These are phyloP conservation scores for Brassica cretica DNA, from an alignment of 345 rosid genomes.

Conservation along the genomic window DNA sequence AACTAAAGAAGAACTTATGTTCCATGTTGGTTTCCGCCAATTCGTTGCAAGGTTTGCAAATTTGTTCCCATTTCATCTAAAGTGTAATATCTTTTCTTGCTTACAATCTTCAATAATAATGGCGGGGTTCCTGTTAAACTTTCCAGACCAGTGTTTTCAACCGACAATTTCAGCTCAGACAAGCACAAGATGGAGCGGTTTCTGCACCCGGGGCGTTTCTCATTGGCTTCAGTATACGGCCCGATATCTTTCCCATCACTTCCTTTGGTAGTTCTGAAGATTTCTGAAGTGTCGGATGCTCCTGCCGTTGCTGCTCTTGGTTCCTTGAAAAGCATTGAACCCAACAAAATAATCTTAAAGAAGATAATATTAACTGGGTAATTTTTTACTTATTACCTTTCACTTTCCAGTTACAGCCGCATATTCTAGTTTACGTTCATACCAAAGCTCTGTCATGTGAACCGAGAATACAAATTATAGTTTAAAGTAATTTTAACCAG, in stretches of 20 bases:
- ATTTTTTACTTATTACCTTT: neutral
- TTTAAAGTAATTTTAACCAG: neutral
- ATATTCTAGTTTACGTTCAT: neutral
- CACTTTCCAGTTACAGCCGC: neutral
- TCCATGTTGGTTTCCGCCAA: slow-evolving; percentile 95
- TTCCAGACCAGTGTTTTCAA: slow-evolving; percentile 84
- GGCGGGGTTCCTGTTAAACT: neutral
- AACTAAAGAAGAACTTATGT: slow-evolving; percentile 84
- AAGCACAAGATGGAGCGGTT: slow-evolving; percentile 98
- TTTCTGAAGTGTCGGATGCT: slow-evolving; percentile 45
- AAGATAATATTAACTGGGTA: slow-evolving; percentile 95
- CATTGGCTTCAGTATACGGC: slow-evolving; percentile 80
- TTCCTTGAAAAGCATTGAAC: slow-evolving; percentile 77
- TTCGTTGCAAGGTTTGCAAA: slow-evolving; percentile 71
- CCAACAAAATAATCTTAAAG: slow-evolving; percentile 80
- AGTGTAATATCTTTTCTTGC: neutral
- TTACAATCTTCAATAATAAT: slow-evolving; percentile 10
- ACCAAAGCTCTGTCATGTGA: neutral
- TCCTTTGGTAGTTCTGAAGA: slow-evolving; percentile 80
- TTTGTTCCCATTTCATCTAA: slow-evolving; percentile 9
- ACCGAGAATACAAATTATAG: neutral
- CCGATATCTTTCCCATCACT: slow-evolving; percentile 83
- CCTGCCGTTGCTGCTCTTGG: slow-evolving; percentile 86
- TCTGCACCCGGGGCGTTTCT: slow-evolving; percentile 78
- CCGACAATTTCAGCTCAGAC: slow-evolving; percentile 77